Base-by-base conservation (phyloP, 805 yeast genomes). In the Candida andamanensis region DNA sequence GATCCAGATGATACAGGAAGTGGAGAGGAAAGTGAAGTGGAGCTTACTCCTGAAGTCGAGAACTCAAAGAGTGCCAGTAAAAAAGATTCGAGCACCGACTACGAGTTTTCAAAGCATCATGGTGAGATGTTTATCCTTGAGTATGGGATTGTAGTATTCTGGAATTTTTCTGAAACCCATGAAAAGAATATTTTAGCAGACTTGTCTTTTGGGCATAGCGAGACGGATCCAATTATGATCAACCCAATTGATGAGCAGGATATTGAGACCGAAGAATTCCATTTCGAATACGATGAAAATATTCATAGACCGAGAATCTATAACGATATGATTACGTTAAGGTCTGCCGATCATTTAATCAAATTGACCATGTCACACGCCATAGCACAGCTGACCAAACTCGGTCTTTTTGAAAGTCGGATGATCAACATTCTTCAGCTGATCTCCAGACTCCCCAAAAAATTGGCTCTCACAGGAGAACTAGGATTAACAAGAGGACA, bases 71-170 rank as follows among this genome's bases (percentile, higher is more conserved):
- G 15, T 17, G 4, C 24, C 11, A 29, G 23, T 26, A 24, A 26
- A 27, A 25, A 21, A 22, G 31, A 23, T 17, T 16, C 10, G 34
- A 17, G 27, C 29, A 28, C 23, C 26, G 30, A 26, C 12, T 20
- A 31, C 0, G 78, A 76, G 37, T 62, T 72, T 30, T 58, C 72
- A 3, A 75, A 74, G 41, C 85, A 80, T 52, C 69, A 65, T 33
- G 90, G 96, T 0, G 97, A 90, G 49, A 72, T 92, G 67, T 92
- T 92, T 49, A 74, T 92, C 10, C 78, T 90, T 52, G 79, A 77
- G 32, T 92, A 92, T 53, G 98, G 98, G 14, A 95, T 90, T 10
- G 86, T 92, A n/a, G 97, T 92, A 14, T 89, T 92, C 50, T 92
- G 98, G 98, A 92, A 92, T 50, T 87, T 92, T 46, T 78, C 90